Evolutionary conservation across 257 asterid species (phyloP), one percentile per base, ranked within the genome.

Genomic region (Petrea volubilis): DNA sequence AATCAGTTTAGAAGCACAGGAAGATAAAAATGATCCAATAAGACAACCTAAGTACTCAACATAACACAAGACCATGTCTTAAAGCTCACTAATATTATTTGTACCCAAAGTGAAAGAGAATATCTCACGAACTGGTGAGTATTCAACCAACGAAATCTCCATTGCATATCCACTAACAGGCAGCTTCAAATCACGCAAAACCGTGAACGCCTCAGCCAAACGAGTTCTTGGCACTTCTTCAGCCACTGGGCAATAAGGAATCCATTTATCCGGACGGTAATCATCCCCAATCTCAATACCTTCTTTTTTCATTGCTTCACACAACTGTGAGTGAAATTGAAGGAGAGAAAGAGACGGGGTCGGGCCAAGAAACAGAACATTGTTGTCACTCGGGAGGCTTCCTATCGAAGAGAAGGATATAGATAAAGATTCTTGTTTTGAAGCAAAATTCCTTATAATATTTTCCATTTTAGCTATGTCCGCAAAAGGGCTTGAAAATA

Each of bases 131-230:
- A 86, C 96, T 0, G 97, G 98, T 1, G 92, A 81, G 74, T 80
- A 84, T 84, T 90, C 96, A 0, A 93, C 98, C 82, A 93, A 74
- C 43, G 95, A 91, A 24, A 90, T 86, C 70, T 93, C 97, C 83
- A 74, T 78, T 4, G 82, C 96, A 53, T 90, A 91, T 18, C 98
- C 98, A 67, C 87, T 57, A 34, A 90, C 92, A 0, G 97, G 97
- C 78, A 93, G 74, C 84, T 88, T 90, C 84, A 93, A 53, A 60
- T 93, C 96, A 41, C 92, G 76, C 70, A 93, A 75, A 41, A 89
- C 89, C 67, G 87, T 80, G 49, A 93, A 90, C 1, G 97, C 98
- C 81, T 90, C 97, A 0, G 90, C 95, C 88, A 89, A 74, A 41
- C 96, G 95, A 62, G 77, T 59, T 81, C 80, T 87, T 9, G 97